Evolutionary conservation across 2,329 filamentous ascomycete genomes (phyloP), one percentile per base, ranked within the genome.

Genomic region (Apiospora saccharicola): DNA sequence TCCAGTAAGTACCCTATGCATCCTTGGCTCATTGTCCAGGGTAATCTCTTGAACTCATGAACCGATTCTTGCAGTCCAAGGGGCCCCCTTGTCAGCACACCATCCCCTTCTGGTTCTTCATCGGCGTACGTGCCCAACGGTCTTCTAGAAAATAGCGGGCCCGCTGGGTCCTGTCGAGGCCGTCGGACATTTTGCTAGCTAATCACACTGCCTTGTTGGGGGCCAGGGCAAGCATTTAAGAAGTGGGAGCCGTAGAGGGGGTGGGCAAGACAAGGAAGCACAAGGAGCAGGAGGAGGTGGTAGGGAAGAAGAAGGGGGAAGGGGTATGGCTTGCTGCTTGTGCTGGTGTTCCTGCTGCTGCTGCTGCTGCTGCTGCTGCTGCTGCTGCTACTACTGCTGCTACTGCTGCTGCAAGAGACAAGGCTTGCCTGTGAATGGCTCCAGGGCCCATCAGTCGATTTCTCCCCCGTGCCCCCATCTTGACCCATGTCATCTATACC

Each of bases 1-100:
- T 64, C 30, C 57, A 41, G 34, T 64, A 64, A n/a, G 57, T 64
- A 64, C 34, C 34, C 57, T 64, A 64, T 64, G 57, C 57, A 68
- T 37, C 68, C 68, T 26, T 57, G 68, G 34, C 77, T 79, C 80
- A 77, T 80, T 80, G 82, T 83, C 81, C 77, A 77, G 78, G 77
- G 82, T 81, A 85, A 85, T 86, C 82, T 86, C 81, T 80, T 83
- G 83, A 85, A 85, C 83, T 82, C 81, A 83, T 80, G 57, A 64
- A 82, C 83, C 82, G 72, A 75, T 75, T 74, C 75, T 67, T 70
- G 76, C 69, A 70, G 57, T 10, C 57, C 57, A 22, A 64, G 73
- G 72, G 74, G 73, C 74, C 77, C 78, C 78, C 78, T 78, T 80
- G 79, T 73, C 77, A 74, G 72, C 78, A 79, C 81, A 79, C 83